phyloP scores from a whole-genome alignment of 805 yeast genomes.

The Cyberlindnera sargentensis region DNA sequence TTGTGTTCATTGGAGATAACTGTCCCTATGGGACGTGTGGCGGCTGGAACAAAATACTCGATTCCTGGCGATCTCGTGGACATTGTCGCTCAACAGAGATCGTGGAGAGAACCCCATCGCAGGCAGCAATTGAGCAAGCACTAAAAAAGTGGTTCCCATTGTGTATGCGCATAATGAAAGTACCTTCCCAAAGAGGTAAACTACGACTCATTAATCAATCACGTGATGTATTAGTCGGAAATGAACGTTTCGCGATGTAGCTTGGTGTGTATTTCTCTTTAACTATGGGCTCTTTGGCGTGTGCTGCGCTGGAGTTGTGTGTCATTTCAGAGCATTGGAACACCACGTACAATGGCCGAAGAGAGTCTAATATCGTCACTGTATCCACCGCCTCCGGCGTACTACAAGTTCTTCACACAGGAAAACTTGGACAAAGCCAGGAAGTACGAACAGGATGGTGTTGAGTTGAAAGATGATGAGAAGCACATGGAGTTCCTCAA shows the following conservation, averaged over 20 bases:
- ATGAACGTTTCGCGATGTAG: no score
- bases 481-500: slow-evolving; percentile 49
- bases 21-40: not conserved
- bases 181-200: no score
- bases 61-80: not conserved
- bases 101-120: not conserved
- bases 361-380: slow-evolving; percentile 47
- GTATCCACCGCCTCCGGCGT: slow-evolving; percentile 94
- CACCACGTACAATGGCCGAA: not conserved
- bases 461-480: slow-evolving; percentile 27
- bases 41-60: slow-evolving; percentile 1
- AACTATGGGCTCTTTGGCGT: no score
- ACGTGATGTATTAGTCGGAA: no score
- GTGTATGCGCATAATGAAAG: no score
- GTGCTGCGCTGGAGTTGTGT: no score
- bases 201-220: no score
- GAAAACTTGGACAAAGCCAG: slow-evolving; percentile 49
- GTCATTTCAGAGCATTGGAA: not conserved
- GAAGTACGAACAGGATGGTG: slow-evolving; percentile 16
- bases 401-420: slow-evolving; percentile 61
- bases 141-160: no score
- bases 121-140: not conserved
- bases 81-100: not conserved
- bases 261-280: no score
- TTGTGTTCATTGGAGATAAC: not conserved